Evolutionary conservation across 2,329 filamentous ascomycete genomes (phyloP), one percentile per base, ranked within the genome.

Genomic region (Colletotrichum eleusines): DNA sequence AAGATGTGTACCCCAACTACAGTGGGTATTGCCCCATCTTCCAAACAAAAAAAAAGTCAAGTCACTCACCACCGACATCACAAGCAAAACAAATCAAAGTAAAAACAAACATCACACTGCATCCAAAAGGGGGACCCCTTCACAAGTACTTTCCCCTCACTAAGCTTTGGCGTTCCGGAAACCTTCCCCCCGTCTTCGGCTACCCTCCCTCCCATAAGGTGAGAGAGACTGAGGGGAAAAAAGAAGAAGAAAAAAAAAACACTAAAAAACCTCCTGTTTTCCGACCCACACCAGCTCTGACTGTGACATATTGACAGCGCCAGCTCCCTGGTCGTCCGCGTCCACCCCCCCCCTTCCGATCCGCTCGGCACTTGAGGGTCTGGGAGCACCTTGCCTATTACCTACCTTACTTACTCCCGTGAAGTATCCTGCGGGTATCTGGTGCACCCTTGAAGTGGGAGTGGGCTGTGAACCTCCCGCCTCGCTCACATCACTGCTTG

Each of bases 401-500:
- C 26, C 12, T 28, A 11, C 31, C 51, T 35, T 44, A 42, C 26
- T 26, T 35, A 28, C 42, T 53, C 42, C 53, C 42, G 33, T 68
- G 20, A 35, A 31, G 51, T 23, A 35, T 35, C 20, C 31, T 35
- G 20, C 31, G 31, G 51, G 51, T 54, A 54, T 54, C 51, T 14
- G 33, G 28, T 54, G 51, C 26, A 35, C 51, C 31, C 31, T 66
- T 55, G 46, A 40, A 63, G 60, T 71, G 48, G 50, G 58, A 62
- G 51, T 48, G 64, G 68, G 68, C 67, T 66, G 67, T 70, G 67
- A 70, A 66, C 35, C 48, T 66, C 46, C 50, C 63, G 58, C 57
- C 68, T 67, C 51, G 28, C 16, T 18, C 63, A 48, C 58, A 63
- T 63, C 51, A 62, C 59, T 23, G 63, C 58, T 65, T 59, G 61